Conservation (phyloP, 805 yeast genomes). For the Wickerhamomyces bisporus region DNA sequence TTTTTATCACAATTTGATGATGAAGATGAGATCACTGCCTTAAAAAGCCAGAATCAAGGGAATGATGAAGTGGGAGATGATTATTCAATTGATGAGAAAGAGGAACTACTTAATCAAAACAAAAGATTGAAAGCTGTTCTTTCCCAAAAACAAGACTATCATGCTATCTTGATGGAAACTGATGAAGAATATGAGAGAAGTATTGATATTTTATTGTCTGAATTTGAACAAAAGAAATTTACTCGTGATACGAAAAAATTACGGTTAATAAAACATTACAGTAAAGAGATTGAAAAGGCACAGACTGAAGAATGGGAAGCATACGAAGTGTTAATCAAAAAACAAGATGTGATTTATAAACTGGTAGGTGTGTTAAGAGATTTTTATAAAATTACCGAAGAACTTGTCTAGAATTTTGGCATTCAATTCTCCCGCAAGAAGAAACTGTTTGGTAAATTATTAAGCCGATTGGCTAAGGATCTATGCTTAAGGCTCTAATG, state of each 20-base stretch:
- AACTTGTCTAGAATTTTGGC: background rate
- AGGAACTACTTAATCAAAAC: slow-evolving; percentile 13
- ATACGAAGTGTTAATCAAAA: slow-evolving; percentile 8
- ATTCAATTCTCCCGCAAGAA: no score
- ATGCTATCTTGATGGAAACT: slow-evolving; percentile 2
- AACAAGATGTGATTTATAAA: slow-evolving; percentile 8
- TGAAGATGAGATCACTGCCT: background rate
- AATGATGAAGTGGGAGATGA: background rate
- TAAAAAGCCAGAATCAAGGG: background rate
- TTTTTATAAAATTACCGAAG: slow-evolving; percentile 4
- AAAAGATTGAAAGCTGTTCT: slow-evolving; percentile 10
- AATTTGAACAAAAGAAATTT: slow-evolving; percentile 6
- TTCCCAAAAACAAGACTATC: slow-evolving; percentile 6
- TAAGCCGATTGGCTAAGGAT: no score
- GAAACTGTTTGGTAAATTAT: no score
- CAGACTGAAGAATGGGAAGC: slow-evolving; percentile 9
- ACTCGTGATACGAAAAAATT: slow-evolving; percentile 3
- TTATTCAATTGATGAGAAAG: slow-evolving; percentile 3
- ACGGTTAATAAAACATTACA: slow-evolving; percentile 2
- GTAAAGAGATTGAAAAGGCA: slow-evolving; percentile 4
- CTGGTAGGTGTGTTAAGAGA: slow-evolving; percentile 9
- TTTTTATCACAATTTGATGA: slow-evolving; percentile 8
- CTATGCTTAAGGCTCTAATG: no score
- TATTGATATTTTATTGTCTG: slow-evolving; percentile 7
- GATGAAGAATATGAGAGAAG: slow-evolving; percentile 13